Conservation (phyloP, 2,329 filamentous ascomycete species). For the Exophiala aquamarina region DNA sequence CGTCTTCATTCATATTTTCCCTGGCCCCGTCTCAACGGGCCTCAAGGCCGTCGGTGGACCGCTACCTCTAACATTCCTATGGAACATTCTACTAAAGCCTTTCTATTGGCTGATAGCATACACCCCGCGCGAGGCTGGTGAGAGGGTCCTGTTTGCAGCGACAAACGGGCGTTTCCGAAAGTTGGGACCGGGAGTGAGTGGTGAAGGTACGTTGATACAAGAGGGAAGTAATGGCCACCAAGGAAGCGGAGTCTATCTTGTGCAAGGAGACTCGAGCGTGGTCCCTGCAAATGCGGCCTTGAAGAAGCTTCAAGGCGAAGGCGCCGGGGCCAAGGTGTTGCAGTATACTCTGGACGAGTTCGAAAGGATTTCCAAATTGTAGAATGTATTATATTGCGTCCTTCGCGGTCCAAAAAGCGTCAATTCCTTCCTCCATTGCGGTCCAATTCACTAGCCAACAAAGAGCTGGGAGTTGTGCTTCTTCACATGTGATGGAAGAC, state of each 20-base stretch:
- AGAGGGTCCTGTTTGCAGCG: slow-evolving; percentile 45
- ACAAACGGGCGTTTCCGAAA: slow-evolving; percentile 38
- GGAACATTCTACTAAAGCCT: slow-evolving; percentile 5
- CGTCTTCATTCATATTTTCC: slow-evolving; percentile 52
- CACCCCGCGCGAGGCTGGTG: slow-evolving; percentile 40
- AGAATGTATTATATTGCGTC: background rate
- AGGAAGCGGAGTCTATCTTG: slow-evolving; percentile 32
- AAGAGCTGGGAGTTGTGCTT: too few relatives aligned
- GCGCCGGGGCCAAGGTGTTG: slow-evolving; percentile 33
- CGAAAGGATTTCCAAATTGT: slow-evolving; percentile 16
- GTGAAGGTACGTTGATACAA: slow-evolving; percentile 23
- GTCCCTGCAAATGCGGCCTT: slow-evolving; percentile 29
- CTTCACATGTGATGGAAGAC: too few relatives aligned
- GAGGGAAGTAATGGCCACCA: slow-evolving; percentile 28
- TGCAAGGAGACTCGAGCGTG: slow-evolving; percentile 29
- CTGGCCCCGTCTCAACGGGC: slow-evolving; percentile 49
- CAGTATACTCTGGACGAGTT: slow-evolving; percentile 30
- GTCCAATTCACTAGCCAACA: too few relatives aligned
- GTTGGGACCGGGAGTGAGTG: slow-evolving; percentile 15
- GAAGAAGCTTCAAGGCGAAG: slow-evolving; percentile 30
- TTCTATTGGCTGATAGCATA: slow-evolving; percentile 21
- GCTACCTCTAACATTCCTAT: slow-evolving; percentile 25
- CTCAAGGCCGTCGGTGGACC: slow-evolving; percentile 28
- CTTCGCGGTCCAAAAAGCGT: too few relatives aligned
- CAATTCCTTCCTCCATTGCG: too few relatives aligned